Evolutionary conservation across 169 alveolate genomes (phyloP), one percentile per base, ranked within the genome.

Genomic region (Eimeria praecox): DNA sequence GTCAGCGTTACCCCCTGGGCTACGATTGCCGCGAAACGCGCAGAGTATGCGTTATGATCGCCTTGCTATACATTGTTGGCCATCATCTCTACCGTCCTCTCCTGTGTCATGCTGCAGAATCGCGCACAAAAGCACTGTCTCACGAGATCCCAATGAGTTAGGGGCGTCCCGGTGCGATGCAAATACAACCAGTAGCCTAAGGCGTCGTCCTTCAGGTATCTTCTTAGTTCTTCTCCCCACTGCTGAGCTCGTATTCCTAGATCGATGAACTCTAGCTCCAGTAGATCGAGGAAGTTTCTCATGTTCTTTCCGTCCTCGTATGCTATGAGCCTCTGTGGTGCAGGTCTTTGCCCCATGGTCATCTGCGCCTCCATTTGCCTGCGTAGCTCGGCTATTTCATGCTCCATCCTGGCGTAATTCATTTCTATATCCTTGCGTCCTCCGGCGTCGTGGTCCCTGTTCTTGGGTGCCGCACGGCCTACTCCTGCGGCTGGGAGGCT

Each of bases 221-320:
- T n/a, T n/a, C n/a, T n/a, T n/a, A 66, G 78, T 66, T 66, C 78
- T 66, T 66, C 78, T 66, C 78, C 78, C 78, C 78, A 66, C 78
- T 66, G 78, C 40, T 14, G 78, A 6, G 35, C 78, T 33, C n/a
- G 42, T 14, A 66, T 35, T 42, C 42, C 78, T 24, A 35, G 38
- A 27, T 66, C 78, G n/a, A 66, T 24, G 78, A 66, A 66, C 3
- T 66, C 78, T 66, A 66, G 5, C 78, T 66, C 78, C 78, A 66
- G 42, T 27, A 66, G 78, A 33, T 8, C 78, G 42, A 66, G 78
- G 78, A 66, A 66, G 18, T 66, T 66, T 14, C 78, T 66, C 78
- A 66, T 66, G 78, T 66, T 66, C 40, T 66, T 33, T 35, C 64
- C 64, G 22, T 54, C 64, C 27, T 54, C 64, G 64, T 54, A 54